Conservation (phyloP, 495 filamentous ascomycete genomes). For the Tuber brumale region DNA sequence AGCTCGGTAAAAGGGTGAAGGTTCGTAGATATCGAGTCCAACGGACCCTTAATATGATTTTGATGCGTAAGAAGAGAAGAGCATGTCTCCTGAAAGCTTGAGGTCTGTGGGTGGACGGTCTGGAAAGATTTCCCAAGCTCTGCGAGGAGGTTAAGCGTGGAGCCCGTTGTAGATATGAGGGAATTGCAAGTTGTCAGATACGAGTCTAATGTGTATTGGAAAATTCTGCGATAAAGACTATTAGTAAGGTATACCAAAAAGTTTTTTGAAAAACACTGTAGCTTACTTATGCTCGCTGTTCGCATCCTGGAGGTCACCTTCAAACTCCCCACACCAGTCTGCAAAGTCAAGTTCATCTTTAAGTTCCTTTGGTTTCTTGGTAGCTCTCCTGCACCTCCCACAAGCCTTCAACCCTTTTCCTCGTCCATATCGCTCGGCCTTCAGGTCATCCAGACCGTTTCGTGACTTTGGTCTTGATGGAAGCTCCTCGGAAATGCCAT, state of each 20-base stretch:
- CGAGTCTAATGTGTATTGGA: slow-evolving; percentile 52
- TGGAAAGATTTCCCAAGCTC: slow-evolving; percentile 74
- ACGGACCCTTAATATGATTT: slow-evolving; percentile 63
- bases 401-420: slow-evolving; percentile 24
- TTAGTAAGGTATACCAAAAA: background rate
- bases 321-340: slow-evolving; percentile 56
- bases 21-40: slow-evolving; percentile 74
- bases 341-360: slow-evolving; percentile 56
- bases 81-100: slow-evolving; percentile 83
- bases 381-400: slow-evolving; percentile 5
- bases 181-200: slow-evolving; percentile 69
- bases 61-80: slow-evolving; percentile 76
- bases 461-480: slow-evolving; percentile 41
- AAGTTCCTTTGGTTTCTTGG: slow-evolving; percentile 25
- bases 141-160: slow-evolving; percentile 64
- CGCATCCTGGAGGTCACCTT: slow-evolving; percentile 63
- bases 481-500: slow-evolving; percentile 23
- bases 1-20: slow-evolving; percentile 87
- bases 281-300: slow-evolving; percentile 80
- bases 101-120: slow-evolving; percentile 80
- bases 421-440: slow-evolving; percentile 43
- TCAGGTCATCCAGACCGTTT: slow-evolving; percentile 46
- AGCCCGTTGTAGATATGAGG: slow-evolving; percentile 69
- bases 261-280: background rate
- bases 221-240: slow-evolving; percentile 27